Percentiles rank a stretch among this genome's conserved stretches.
phyloP scores from a whole-genome alignment of 192 early-diverging fungal genomes.

The Neocallimastix lanati region DNA sequence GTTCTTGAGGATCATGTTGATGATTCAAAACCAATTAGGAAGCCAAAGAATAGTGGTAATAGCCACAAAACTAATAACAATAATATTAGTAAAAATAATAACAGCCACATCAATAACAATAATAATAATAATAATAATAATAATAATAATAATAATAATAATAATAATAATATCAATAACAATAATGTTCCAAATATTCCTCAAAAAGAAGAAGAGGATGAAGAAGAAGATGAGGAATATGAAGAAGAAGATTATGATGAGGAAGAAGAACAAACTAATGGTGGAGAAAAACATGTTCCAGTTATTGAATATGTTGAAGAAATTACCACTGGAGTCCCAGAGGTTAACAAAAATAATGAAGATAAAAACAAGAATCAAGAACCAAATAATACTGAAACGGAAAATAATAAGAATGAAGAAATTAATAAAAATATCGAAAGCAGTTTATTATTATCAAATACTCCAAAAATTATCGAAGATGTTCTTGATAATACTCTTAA shows the following conservation, averaged over 20 bases:
- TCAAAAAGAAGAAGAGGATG: not conserved
- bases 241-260: not conserved
- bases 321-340: not conserved
- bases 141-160: not conserved
- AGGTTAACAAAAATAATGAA: no score
- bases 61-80: no score
- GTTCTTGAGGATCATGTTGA: not conserved
- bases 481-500: no score
- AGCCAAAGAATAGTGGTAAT: no score
- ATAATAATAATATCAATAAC: not conserved
- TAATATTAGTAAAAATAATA: no score
- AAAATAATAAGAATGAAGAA: no score
- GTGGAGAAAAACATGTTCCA: not conserved
- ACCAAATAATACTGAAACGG: not conserved
- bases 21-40: not conserved
- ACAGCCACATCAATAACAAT: no score
- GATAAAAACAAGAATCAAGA: no score
- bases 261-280: not conserved
- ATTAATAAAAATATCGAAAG: no score
- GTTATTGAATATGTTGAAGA: not conserved
- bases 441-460: no score
- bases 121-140: no score
- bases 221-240: not conserved
- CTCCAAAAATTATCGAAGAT: no score
- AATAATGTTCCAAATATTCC: not conserved